Evolutionary conservation across 1,284 basidiomycete genomes (phyloP), one percentile per base, ranked within the genome.

Genomic region (Ganoderma lucidum): DNA sequence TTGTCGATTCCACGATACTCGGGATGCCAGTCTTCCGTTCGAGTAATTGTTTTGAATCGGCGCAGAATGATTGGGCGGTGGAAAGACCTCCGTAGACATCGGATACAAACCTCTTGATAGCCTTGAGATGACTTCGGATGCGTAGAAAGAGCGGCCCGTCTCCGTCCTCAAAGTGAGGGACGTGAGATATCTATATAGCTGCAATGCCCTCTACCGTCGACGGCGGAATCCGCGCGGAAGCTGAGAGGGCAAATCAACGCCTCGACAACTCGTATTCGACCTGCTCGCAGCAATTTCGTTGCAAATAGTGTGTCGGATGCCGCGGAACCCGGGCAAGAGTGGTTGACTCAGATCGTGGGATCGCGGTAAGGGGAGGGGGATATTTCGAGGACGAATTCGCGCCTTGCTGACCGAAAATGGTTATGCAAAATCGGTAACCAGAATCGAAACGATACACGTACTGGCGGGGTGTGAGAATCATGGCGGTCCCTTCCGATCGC

Each of bases 371-470:
- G 48, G 48, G 23, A 28, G 48, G 28, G 14, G 1, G 48, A 14
- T 53, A 14, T 53, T 12, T 14, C 48, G 48, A 14, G 23, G 48
- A 28, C 23, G 23, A 53, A 30, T 53, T 53, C 48, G 3, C 23
- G 23, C 48, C 23, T 28, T 30, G 48, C 12, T n/a, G 48, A 53
- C 48, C 48, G 23, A 28, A 53, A 53, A 28, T 30, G 48, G 48
- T 53, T 53, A 53, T 53, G 23, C 48, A 53, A 53, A 28, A 15
- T 12, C 48, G 4, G 48, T 14, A 53, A 53, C 48, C 10, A 53
- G 48, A 53, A 53, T 28, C 12, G 48, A 53, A n/a, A 23, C 48
- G 23, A 53, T 53, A 28, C 48, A 53, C 48, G 48, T 53, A 53
- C 48, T 53, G 48, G 48, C 48, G 48, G 23, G 23, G 48, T 53